A percentile compares a stretch with the other conserved stretches of the same genome.
These are phyloP conservation scores for Dryas drummondii DNA, from an alignment of 306 rosid species.

Conservation along the genomic window DNA sequence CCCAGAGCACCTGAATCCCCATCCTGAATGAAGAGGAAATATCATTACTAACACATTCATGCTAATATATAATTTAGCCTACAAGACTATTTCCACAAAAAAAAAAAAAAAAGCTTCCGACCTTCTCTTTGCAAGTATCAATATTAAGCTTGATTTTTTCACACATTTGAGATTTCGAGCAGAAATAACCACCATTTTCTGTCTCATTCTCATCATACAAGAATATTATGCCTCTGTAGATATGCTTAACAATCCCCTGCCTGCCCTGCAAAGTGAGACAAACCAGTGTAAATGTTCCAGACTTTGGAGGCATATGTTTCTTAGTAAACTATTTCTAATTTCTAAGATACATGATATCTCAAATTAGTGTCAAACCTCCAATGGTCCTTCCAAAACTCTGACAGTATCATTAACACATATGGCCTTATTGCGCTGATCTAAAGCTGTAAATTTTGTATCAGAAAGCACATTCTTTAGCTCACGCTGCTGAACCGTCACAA, in stretches of 20 bases:
- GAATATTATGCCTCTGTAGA: constrained; percentile 72
- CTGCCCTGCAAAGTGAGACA: constrained; percentile 59
- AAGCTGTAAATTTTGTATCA: constrained; percentile 75
- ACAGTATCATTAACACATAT: constrained; percentile 67
- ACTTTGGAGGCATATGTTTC: constrained; percentile 5
- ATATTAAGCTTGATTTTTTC: constrained; percentile 70
- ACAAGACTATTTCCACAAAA: background rate
- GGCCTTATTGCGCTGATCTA: constrained; percentile 60
- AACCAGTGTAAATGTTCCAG: constrained; percentile 22
- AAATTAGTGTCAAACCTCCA: constrained; percentile 52
- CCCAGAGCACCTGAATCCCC: constrained; percentile 45
- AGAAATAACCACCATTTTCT: constrained; percentile 77
- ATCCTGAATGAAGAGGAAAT: constrained; percentile 53
- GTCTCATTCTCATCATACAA: constrained; percentile 59
- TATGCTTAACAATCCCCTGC: constrained; percentile 81
- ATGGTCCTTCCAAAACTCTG: constrained; percentile 69
- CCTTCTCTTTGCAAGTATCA: constrained; percentile 62
- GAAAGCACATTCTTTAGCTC: constrained; percentile 60
- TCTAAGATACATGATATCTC: background rate
- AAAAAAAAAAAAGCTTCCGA: constrained; percentile 21
- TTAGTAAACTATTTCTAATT: constrained; percentile 8
- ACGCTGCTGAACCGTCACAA: constrained; percentile 46
- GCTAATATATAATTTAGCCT: background rate
- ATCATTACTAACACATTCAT: constrained; percentile 6
- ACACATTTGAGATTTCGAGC: constrained; percentile 72